Base-by-base conservation (phyloP, 148 eudicot species). In the Simmondsia chinensis region DNA sequence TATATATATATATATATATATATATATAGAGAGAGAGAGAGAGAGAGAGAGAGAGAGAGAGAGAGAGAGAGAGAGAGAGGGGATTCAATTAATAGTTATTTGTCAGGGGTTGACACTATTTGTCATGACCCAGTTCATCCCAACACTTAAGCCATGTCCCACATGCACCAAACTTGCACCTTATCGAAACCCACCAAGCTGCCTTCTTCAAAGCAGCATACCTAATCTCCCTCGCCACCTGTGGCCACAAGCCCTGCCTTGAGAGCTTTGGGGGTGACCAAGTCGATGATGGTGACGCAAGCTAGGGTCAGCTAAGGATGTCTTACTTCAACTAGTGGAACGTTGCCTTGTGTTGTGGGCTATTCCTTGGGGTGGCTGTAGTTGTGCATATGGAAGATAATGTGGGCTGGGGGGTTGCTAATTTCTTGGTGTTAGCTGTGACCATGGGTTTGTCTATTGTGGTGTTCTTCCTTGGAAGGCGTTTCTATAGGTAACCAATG, bases 251-350 rank as follows among this genome's bases (percentile, higher is more conserved):
- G 42, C 91, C 91, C 0, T 56, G 71, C 7, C 23, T 74, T 0
- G 71, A 71, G 55, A 65, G 79, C 60, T 74, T 82, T 11, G 91
- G 91, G 17, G 91, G 81, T 0, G 78, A 82, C 53, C 91, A 77
- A 13, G 77, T 77, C 24, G 84, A 77, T 12, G 79, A 82, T 8
- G 48, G 63, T 37, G 35, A 77, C 45, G 21, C 38, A 0, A 23
- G 9, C 18, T 84, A 81, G 21, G 42, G 70, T 22, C 46, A 2
- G 13, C 28, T 61, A 32, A 70, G 62, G 48, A 50, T 47, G 66
- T 66, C 76, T 0, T 75, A 48, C 38, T 75, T 64, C 53, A 65
- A 65, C 43, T 65, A 64, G 70, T 65, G 64, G 64, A 57, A 37
- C 35, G 51, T 58, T 7, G 54, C 48, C 13, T 54, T 65, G 0